These are phyloP conservation scores for Vinca minor DNA, from an alignment of 257 asterid genomes.

Conservation along the genomic window DNA sequence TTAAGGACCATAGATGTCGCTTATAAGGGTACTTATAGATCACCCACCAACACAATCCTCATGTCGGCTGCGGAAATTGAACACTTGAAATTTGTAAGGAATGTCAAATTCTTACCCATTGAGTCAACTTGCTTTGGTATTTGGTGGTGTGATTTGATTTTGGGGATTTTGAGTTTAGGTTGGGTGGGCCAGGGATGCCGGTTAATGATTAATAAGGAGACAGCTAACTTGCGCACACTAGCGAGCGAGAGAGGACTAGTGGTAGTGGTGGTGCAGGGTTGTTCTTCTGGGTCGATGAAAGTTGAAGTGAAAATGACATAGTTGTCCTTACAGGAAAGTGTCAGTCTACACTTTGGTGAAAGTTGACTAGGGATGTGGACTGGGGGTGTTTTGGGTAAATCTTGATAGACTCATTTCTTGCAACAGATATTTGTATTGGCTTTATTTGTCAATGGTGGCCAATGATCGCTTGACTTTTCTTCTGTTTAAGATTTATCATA, in stretches of 20 bases:
- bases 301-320: constrained; percentile 39
- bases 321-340: constrained; percentile 29
- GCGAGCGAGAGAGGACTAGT: background rate
- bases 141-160: too few relatives aligned
- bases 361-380: constrained; percentile 37
- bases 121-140: too few relatives aligned
- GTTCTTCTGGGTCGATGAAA: constrained; percentile 9
- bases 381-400: constrained; percentile 34
- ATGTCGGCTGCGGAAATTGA: too few relatives aligned
- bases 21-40: too few relatives aligned
- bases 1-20: too few relatives aligned
- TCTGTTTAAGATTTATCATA: too few relatives aligned
- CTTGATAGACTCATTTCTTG: background rate
- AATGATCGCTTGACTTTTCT: background rate
- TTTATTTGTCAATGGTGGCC: background rate
- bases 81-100: too few relatives aligned
- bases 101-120: too few relatives aligned
- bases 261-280: background rate
- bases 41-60: too few relatives aligned
- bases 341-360: constrained; percentile 32
- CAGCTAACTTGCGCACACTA: constrained; percentile 58
- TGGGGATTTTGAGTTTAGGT: background rate
- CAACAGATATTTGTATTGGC: background rate
- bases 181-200: background rate
- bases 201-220: constrained; percentile 40